phyloP scores from a whole-genome alignment of 2,329 filamentous ascomycete species.

The Paecilomyces formosus region DNA sequence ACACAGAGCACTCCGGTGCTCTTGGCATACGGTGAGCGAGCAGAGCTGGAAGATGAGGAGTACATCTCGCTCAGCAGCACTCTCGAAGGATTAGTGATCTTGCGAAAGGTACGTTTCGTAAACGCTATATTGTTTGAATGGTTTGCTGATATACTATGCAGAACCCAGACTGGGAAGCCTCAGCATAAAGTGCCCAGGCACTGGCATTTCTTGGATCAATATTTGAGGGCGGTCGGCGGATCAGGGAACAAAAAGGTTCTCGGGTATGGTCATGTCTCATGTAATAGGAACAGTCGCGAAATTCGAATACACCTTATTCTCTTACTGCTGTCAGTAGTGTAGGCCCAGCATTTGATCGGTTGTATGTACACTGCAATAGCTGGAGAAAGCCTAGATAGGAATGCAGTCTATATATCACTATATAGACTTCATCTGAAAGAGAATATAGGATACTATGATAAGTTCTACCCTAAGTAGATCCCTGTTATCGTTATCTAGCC shows the following conservation, averaged over 20 bases:
- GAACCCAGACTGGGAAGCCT: conserved; percentile 40
- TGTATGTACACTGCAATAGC: conserved; percentile 5
- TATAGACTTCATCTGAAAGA: background rate
- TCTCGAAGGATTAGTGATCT: conserved; percentile 88
- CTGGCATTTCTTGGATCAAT: conserved; percentile 10
- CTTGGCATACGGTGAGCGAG: conserved; percentile 87
- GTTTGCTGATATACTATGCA: conserved; percentile 20
- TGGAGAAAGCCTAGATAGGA: background rate
- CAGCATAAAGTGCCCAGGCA: conserved; percentile 19
- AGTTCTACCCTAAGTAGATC: background rate
- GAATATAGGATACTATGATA: background rate
- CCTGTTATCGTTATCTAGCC: background rate
- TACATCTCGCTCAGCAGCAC: conserved; percentile 88
- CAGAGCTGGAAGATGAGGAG: conserved; percentile 95
- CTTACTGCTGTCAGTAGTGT: conserved; percentile 8
- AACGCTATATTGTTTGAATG: background rate
- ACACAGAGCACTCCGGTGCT: conserved; percentile 98
- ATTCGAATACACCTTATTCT: conserved; percentile 19
- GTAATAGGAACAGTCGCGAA: conserved; percentile 26
- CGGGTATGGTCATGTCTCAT: conserved; percentile 23
- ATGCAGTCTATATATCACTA: background rate
- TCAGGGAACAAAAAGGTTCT: conserved; percentile 11
- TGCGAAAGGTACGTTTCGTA: conserved; percentile 71
- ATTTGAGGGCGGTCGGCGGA: conserved; percentile 10
- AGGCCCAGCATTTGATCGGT: conserved; percentile 2